Evolutionary conservation across 2,329 filamentous ascomycete genomes (phyloP), one percentile per base, ranked within the genome.

Genomic region (Phoma sp.): DNA sequence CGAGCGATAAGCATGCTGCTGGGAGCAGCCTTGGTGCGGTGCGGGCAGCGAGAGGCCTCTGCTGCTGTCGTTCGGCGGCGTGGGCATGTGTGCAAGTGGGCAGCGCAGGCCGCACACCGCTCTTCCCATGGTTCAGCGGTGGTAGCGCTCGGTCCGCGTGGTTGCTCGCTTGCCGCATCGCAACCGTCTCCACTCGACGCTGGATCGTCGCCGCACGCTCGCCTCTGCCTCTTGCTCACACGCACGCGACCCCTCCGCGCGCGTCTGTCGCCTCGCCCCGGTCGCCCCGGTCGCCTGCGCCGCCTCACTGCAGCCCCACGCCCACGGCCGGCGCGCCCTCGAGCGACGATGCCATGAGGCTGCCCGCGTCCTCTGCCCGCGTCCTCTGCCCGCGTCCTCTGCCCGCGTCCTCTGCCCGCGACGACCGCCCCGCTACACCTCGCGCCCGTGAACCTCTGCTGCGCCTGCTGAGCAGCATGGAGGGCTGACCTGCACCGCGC

Each of bases 381-480:
- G n/a, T n/a, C n/a, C n/a, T n/a, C n/a, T 40, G 34, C 17, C 42
- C 17, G 49, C 29, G 28, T n/a, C n/a, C n/a, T n/a, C 30, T 42
- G 34, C 34, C 28, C 12, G 28, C 42, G 48, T 18, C 28, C 21
- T 43, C 20, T 20, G 21, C 32, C 14, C 21, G 48, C 48, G 17
- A 17, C 15, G 20, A 47, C 18, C 26, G 39, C 45, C 26, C 26
- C 21, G 26, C 45, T 36, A 39, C 34, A 17, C 34, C 34, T 26
- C n/a, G n/a, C n/a, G n/a, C n/a, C 28, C 34, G 28, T 36, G 23
- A 33, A 47, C 52, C 39, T 47, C 50, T 64, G 56, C 52, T 53
- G 46, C 40, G 45, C 40, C 50, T 64, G 56, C 52, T 53, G 46
- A 48, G 45, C 40, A 39, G 48, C 28, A 60, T 60, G 57, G 56